These are phyloP conservation scores for Ceratobasidium papillatum DNA, from an alignment of 1,284 basidiomycete genomes.

Conservation along the genomic window DNA sequence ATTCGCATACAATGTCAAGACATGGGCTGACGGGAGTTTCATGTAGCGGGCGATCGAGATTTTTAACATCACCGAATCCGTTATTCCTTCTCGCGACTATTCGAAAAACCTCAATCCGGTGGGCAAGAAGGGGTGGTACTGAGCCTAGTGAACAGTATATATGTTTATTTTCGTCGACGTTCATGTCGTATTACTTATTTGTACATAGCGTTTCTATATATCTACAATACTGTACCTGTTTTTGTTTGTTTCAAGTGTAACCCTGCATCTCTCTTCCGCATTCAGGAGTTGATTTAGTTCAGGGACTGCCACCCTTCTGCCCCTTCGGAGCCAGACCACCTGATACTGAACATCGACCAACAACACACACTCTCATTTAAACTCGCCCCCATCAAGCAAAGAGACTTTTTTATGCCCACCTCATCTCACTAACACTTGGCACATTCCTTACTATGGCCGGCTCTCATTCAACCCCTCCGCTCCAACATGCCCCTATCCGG, in stretches of 20 bases:
- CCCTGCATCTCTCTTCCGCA: background rate
- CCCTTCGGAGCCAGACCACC: slow-evolving; percentile 13
- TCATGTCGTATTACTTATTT: slow-evolving; percentile 24
- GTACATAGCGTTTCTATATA: slow-evolving; percentile 3
- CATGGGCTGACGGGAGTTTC: background rate
- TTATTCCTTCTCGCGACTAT: slow-evolving; percentile 66
- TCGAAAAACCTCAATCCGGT: slow-evolving; percentile 21
- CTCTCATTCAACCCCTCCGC: slow-evolving; percentile 8
- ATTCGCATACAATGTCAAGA: background rate
- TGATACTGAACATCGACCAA: slow-evolving; percentile 3
- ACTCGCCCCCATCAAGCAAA: background rate
- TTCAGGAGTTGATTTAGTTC: background rate
- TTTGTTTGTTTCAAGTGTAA: background rate
- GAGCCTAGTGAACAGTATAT: background rate
- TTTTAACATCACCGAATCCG: slow-evolving; percentile 75
- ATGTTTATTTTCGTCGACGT: background rate
- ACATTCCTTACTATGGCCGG: slow-evolving; percentile 25
- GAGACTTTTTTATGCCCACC: slow-evolving; percentile 17
- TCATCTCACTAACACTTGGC: background rate
- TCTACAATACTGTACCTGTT: background rate
- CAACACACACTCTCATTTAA: slow-evolving; percentile 11
- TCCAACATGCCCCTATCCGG: slow-evolving; percentile 1
- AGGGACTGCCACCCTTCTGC: slow-evolving; percentile 1
- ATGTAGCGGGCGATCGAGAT: slow-evolving; percentile 78
- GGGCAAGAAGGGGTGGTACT: slow-evolving; percentile 39